These are phyloP conservation scores for Trichoderma hamatum DNA, from an alignment of 2,329 filamentous ascomycete species.

Conservation along the genomic window DNA sequence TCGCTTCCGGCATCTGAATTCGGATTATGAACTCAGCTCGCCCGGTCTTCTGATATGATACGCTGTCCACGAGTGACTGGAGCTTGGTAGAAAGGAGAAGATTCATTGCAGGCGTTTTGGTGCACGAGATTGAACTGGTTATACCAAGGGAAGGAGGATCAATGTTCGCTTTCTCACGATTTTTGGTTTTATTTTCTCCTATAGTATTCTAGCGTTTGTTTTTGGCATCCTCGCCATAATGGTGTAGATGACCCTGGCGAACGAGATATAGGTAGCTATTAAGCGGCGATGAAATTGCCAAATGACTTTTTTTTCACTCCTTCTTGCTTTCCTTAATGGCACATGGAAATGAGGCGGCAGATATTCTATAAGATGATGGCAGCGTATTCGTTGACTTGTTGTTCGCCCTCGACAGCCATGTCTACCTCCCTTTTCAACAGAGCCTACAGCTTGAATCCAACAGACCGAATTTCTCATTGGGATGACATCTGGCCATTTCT, in stretches of 20 bases:
- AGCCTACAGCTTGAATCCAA: background rate
- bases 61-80: background rate
- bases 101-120: constrained; percentile 38
- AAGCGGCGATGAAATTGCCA: background rate
- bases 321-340: background rate
- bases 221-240: background rate
- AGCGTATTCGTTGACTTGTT: background rate
- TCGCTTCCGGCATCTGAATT: background rate
- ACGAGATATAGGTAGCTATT: constrained; percentile 2
- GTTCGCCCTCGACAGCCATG: background rate
- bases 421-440: background rate
- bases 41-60: background rate
- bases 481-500: background rate
- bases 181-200: constrained; percentile 25
- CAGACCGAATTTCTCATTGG: background rate
- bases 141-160: constrained; percentile 35
- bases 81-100: background rate
- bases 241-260: background rate
- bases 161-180: constrained; percentile 20
- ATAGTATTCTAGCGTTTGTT: constrained; percentile 26
- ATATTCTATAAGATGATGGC: background rate
- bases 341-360: background rate
- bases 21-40: background rate
- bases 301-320: background rate
- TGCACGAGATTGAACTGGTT: constrained; percentile 39